Evolutionary conservation across 192 early-diverging fungal genomes (phyloP), one percentile per base, ranked within the genome.

Genomic region (Mortierella alpina): DNA sequence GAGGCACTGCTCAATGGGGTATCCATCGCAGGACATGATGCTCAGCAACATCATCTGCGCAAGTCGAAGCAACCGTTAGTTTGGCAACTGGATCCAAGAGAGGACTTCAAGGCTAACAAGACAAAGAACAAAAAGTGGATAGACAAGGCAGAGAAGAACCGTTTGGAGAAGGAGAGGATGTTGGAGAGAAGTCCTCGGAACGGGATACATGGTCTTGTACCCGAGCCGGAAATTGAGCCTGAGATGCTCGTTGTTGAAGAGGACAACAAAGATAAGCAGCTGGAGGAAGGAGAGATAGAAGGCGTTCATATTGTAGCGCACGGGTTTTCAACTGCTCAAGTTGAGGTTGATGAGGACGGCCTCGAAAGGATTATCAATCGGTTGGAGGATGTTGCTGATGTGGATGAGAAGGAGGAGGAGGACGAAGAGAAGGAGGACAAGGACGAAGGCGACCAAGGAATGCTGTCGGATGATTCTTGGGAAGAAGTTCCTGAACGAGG

Each of bases 51-150:
- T 11, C 69, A 80, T 15, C 23, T 80, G 31, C 63, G 77, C 44
- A 68, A 61, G 49, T 72, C 77, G 10, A 55, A 72, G 18, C 64
- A 80, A 17, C 77, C 69, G 31, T 22, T 68, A 7, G 49, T 68
- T 18, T 80, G 77, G 77, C 47, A 72, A n/a, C 39, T 80, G 59
- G 77, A 80, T 40, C 77, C 77, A 13, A 50, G 77, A 0, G 70
- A 80, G 2, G 77, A 80, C 52, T 80, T 80, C 55, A 72, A 68
- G 66, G 77, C 69, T 14, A 68, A 54, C 39, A 66, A 80, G 59
- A 47, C 40, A 47, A 80, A 80, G 70, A 72, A 63, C 41, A 80
- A 80, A 66, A 72, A 63, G 23, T 45, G 39, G 22, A 66, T 60
- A 17, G 57, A 46, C 40, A n/a, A 44, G 15, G 50, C 42, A 20